Conservation (phyloP, 306 rosid species). For the Canavalia gladiata region DNA sequence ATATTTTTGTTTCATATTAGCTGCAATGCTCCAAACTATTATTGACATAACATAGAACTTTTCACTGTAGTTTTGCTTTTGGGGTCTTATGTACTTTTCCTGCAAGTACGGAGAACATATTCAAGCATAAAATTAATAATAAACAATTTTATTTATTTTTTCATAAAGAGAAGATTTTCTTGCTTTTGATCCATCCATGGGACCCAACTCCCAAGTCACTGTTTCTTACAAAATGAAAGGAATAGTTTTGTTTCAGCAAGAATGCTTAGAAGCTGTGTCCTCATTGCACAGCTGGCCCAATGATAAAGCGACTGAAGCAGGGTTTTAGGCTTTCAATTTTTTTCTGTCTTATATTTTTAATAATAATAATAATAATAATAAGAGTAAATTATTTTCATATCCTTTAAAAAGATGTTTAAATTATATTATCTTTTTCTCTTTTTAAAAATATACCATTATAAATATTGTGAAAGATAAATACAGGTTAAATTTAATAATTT, state of each 20-base stretch:
- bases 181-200: neutral
- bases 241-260: neutral
- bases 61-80: conserved; percentile 15
- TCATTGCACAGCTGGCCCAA: neutral
- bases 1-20: neutral
- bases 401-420: no score
- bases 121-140: neutral
- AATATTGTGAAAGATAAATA: no score
- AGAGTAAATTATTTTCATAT: no score
- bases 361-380: no score
- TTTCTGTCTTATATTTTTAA: no score
- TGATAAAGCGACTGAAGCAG: no score
- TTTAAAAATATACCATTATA: no score
- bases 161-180: neutral
- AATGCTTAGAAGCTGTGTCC: neutral
- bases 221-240: neutral
- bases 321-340: no score
- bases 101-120: neutral
- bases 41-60: neutral
- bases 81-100: conserved; percentile 5
- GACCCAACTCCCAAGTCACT: neutral
- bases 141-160: neutral
- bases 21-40: conserved; percentile 1
- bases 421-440: no score
- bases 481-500: no score